Percentiles rank a stretch among this genome's conserved stretches.
Evolutionary conservation across 148 eudicot genomes (phyloP).

Genomic region (Rhododendron henanense): DNA sequence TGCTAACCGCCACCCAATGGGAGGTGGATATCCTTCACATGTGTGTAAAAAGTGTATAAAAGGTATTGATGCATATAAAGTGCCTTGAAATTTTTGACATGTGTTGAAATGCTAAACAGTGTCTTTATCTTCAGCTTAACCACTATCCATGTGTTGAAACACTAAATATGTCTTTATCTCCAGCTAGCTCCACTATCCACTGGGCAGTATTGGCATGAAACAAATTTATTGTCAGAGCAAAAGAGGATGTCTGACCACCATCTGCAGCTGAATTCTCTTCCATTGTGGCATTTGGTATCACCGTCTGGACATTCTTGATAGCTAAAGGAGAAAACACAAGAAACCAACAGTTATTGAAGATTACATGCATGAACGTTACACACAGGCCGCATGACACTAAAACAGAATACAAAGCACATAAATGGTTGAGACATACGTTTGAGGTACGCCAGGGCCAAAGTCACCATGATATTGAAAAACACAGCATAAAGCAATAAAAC

Average conservation of each 20-base stretch:
- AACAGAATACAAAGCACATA: background rate
- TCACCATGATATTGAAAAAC: constrained; percentile 61
- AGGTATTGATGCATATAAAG: background rate
- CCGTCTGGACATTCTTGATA: constrained; percentile 45
- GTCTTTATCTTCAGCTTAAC: background rate
- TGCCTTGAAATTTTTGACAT: background rate
- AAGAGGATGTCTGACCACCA: constrained; percentile 25
- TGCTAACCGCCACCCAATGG: background rate
- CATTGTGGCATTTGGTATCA: constrained; percentile 26
- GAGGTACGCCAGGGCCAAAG: constrained; percentile 55
- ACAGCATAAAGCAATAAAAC: constrained; percentile 49
- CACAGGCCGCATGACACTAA: background rate
- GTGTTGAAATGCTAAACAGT: background rate
- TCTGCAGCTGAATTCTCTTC: constrained; percentile 21
- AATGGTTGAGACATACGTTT: constrained; percentile 47
- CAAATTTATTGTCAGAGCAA: background rate
- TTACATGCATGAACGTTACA: background rate
- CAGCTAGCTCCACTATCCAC: background rate
- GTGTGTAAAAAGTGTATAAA: background rate
- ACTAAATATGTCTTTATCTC: background rate
- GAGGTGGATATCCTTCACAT: background rate
- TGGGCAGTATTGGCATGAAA: background rate
- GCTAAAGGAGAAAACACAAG: constrained; percentile 40
- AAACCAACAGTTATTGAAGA: background rate
- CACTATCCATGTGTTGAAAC: background rate